Base-by-base conservation (phyloP, 2,329 filamentous ascomycete species). In the Trichophyton rubrum region DNA sequence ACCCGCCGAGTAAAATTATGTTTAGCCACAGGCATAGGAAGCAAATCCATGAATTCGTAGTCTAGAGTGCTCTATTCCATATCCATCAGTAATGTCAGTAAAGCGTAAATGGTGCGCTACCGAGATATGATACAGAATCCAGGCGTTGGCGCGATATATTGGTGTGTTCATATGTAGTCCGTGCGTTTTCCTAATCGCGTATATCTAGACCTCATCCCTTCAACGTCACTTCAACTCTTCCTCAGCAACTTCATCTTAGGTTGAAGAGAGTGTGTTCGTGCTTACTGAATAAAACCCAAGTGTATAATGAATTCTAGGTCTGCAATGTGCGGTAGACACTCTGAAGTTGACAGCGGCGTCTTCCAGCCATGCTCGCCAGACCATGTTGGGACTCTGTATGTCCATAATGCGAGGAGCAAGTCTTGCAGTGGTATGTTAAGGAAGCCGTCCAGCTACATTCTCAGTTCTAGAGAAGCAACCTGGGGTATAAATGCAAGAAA, bases 361-460 rank as follows among this genome's bases (percentile, higher is more conserved):
- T 59, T 59, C 24, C 17, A 33, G 24, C 33, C 58, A 11, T 45
- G 24, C 45, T 59, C 60, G 13, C n/a, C 22, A 9, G 43, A 35
- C 17, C 61, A 59, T 56, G 61, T 65, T n/a, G 64, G 62, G 17
- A 59, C 45, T 9, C 30, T 65, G 7, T 59, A 58, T 47, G 62
- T 59, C 56, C 60, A 41, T 55, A 62, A 58, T n/a, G 49, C 13
- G 49, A 33, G 13, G 5, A 30, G 4, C n/a, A 33, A 53, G n/a
- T 15, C 24, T n/a, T n/a, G 49, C 30, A 30, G 15, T n/a, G 49
- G 56, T 62, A 57, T 15, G 58, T 53, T 24, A 3, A 4, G 11
- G 9, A 27, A n/a, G 22, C 22, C n/a, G 22, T 3, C 8, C 7
- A 7, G 4, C 3, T 1, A 11, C 11, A 47, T 20, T 7, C 11